A percentile compares a stretch with the other conserved stretches of the same genome.
Conservation (phyloP, 225 moss, liverwort and hornwort species). For the Rhytidiadelphus loreus region DNA sequence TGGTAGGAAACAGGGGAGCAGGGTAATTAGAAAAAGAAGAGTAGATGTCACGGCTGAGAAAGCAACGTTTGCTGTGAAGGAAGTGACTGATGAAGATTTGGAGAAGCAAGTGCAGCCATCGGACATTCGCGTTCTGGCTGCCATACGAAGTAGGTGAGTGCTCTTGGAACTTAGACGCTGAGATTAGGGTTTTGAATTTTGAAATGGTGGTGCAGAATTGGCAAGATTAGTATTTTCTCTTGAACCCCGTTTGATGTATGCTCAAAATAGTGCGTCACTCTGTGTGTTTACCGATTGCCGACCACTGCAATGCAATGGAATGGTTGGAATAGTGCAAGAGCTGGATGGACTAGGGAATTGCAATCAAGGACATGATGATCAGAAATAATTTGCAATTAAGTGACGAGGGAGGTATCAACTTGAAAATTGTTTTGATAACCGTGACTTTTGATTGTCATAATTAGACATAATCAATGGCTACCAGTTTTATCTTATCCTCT, state of each 20-base stretch:
- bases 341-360: neutral
- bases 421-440: neutral
- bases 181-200: neutral
- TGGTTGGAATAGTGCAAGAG: neutral
- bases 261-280: neutral
- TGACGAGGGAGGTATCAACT: neutral
- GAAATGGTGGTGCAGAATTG: neutral
- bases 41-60: neutral
- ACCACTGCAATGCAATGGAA: neutral
- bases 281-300: neutral
- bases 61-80: slow-evolving; percentile 17
- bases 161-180: neutral
- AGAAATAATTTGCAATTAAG: neutral
- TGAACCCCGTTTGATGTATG: neutral
- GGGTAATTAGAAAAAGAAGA: neutral
- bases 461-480: neutral
- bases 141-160: slow-evolving; percentile 37
- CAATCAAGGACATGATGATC: neutral
- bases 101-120: slow-evolving; percentile 28
- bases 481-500: neutral
- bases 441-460: neutral
- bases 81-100: slow-evolving; percentile 29
- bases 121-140: slow-evolving; percentile 20
- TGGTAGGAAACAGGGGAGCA: neutral
- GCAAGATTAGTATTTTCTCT: neutral